Evolutionary conservation across 139 green algal genomes (phyloP).

Genomic region (Chlamydomonas applanata): DNA sequence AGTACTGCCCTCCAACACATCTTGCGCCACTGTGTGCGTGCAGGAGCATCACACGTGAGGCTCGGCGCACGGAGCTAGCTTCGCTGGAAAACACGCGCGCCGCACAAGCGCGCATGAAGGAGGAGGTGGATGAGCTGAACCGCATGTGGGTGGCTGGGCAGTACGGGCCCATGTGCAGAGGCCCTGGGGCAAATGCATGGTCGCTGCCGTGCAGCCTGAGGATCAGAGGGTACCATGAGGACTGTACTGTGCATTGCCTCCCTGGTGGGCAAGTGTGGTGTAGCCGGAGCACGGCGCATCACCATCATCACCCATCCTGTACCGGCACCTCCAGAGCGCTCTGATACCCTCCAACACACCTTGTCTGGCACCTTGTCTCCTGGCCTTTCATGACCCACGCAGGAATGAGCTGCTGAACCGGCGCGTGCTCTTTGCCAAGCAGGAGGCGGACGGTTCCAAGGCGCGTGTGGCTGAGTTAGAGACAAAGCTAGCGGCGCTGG

Average conservation of each 20-base stretch:
- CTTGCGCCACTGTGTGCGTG: no score
- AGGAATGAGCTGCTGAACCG: conserved; percentile 37
- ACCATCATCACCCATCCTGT: no score
- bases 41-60: conserved; percentile 1
- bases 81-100: not conserved
- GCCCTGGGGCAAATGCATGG: not conserved
- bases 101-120: not conserved
- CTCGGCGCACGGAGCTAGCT: not conserved
- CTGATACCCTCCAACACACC: no score
- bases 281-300: no score
- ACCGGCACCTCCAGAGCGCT: no score
- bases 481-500: not conserved
- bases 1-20: no score
- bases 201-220: not conserved
- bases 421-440: not conserved
- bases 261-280: no score
- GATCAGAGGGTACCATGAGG: no score
- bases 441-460: not conserved
- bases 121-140: conserved; percentile 23
- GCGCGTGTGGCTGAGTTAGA: conserved; percentile 8
- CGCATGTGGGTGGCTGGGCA: no score
- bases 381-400: no score
- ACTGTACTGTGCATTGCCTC: no score
- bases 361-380: no score
- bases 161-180: not conserved